Base-by-base conservation (phyloP, 179 eudicot species). In the Camellia oleifera region DNA sequence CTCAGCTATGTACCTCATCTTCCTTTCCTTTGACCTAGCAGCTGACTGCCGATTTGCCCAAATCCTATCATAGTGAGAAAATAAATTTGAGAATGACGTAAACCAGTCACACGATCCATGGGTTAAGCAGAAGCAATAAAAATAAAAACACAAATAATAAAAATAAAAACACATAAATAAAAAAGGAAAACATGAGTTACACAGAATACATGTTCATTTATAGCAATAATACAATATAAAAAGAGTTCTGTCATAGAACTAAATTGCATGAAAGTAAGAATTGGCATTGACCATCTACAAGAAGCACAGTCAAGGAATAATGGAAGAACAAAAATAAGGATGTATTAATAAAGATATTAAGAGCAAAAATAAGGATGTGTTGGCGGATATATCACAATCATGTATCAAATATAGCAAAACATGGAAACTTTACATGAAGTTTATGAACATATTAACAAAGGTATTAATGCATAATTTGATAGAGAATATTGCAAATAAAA, bases 21-120 rank as follows among this genome's bases (percentile, higher is more conserved):
- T 93, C 88, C 98, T 91, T 88, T 95, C 98, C 84, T 95, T 95
- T 11, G 97, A 95, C 85, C 97, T 90, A 78, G 94, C 97, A 79
- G 98, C 98, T 73, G 97, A 94, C 83, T 94, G 98, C 88, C 97
- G 88, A 82, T 94, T 94, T 8, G 98, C 98, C 98, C 98, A 94
- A 68, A 93, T 89, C 88, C 98, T 94, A 80, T 45, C 17, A 75
- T 2, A 58, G 60, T 32, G 46, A 12, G 54, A 65, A 57, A 9
- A 54, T 23, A 74, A 15, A 62, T 7, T 7, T 77, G 40, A 52
- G 32, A 46, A 48, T 71, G 7, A 44, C 12, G 70, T 11, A 14
- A 46, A 46, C 58, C 23, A 64, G 42, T 18, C 14, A 64, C 42
- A 6, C 32, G 32, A 32, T 32, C 32, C 32, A 32, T 32, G 32